phyloP scores from a whole-genome alignment of 306 rosid species.

The Hippophae tibetana region DNA sequence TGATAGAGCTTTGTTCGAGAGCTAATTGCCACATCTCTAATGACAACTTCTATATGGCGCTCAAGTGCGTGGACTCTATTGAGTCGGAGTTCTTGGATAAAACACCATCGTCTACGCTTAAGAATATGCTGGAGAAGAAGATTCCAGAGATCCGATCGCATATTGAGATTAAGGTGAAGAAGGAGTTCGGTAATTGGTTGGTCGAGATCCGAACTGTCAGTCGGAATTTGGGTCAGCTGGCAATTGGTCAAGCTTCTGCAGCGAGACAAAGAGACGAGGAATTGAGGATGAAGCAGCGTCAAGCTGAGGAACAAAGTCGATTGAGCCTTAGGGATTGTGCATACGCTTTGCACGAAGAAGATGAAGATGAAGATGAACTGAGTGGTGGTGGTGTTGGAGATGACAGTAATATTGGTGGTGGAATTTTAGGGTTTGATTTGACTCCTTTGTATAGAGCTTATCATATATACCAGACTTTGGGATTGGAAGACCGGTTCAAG shows the following conservation, averaged over 20 bases:
- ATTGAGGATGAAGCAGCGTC: constrained; percentile 93
- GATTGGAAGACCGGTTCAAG: constrained; percentile 86
- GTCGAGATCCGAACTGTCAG: constrained; percentile 93
- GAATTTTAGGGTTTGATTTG: constrained; percentile 68
- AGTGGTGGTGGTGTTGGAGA: constrained; percentile 38
- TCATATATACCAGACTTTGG: constrained; percentile 86
- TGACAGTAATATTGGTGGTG: constrained; percentile 42
- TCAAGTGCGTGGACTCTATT: constrained; percentile 66
- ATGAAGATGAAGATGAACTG: constrained; percentile 71
- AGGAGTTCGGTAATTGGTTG: constrained; percentile 93
- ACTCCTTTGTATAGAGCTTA: constrained; percentile 76
- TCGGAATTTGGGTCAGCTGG: constrained; percentile 85
- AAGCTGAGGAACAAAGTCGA: constrained; percentile 98
- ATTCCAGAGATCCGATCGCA: constrained; percentile 86
- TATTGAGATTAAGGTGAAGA: constrained; percentile 80
- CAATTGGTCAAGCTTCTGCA: constrained; percentile 87
- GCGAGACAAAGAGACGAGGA: constrained; percentile 98
- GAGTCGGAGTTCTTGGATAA: constrained; percentile 55
- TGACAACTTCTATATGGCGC: constrained; percentile 82
- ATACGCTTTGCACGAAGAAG: constrained; percentile 82
- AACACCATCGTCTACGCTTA: constrained; percentile 71
- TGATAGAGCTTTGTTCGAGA: constrained; percentile 72
- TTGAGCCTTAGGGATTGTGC: constrained; percentile 88
- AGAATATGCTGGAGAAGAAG: constrained; percentile 82
- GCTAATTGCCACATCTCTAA: constrained; percentile 58